A percentile compares a stretch with the other conserved stretches of the same genome.
phyloP scores from a whole-genome alignment of 179 eudicot genomes.

The Spinacia oleracea region DNA sequence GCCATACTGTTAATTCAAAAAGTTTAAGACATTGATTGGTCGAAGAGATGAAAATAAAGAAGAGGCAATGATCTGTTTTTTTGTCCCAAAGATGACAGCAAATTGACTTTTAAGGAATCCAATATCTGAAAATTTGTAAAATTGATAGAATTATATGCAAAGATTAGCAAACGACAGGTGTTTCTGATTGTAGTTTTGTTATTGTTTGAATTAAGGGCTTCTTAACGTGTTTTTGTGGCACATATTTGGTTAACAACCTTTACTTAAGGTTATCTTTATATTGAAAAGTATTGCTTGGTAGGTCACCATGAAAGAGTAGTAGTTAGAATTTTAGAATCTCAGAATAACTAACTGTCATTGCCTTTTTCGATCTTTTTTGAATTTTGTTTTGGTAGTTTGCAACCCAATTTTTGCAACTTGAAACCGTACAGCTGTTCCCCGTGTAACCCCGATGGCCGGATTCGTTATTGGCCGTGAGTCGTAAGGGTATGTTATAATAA shows the following conservation, averaged over 20 bases:
- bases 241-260: not conserved
- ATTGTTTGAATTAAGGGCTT: conserved; percentile 4
- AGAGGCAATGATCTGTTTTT: conserved; percentile 18
- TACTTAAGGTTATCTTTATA: conserved; percentile 11
- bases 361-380: not conserved
- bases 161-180: conserved; percentile 23
- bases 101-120: conserved; percentile 7
- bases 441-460: too few species aligned
- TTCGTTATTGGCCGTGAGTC: too few species aligned
- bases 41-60: not conserved
- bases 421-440: too few species aligned
- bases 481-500: too few species aligned
- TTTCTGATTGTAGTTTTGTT: not conserved
- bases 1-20: not conserved
- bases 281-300: conserved; percentile 9
- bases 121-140: not conserved
- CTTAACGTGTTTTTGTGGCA: not conserved
- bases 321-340: conserved; percentile 18
- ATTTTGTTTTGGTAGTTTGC: conserved; percentile 2
- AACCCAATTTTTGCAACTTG: too few species aligned
- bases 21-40: conserved; percentile 16
- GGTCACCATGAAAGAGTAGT: conserved; percentile 5
- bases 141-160: not conserved
- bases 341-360: conserved; percentile 14
- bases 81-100: conserved; percentile 28